Evolutionary conservation across 2,329 filamentous ascomycete genomes (phyloP).

Genomic region (Fusarium compactum): DNA sequence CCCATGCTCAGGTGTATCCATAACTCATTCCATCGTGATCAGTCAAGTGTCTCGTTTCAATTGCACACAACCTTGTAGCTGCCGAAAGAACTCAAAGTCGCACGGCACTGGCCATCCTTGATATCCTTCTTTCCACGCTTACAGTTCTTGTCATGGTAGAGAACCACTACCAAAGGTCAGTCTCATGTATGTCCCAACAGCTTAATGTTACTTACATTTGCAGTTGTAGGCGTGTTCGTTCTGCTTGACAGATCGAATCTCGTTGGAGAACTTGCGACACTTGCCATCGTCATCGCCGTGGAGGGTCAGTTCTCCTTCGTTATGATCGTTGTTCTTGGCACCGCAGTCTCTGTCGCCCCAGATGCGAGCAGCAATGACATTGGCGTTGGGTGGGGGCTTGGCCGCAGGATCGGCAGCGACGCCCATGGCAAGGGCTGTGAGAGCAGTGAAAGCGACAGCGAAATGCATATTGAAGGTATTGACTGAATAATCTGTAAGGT

Average conservation of each 20-base stretch:
- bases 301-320: slow-evolving; percentile 15
- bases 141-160: slow-evolving; percentile 12
- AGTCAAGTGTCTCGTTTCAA: neutral
- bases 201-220: neutral
- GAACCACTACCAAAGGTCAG: neutral
- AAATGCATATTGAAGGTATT: slow-evolving; percentile 15
- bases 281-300: slow-evolving; percentile 7
- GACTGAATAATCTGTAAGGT: neutral
- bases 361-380: slow-evolving; percentile 23
- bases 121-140: slow-evolving; percentile 28
- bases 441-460: neutral
- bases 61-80: slow-evolving; percentile 23
- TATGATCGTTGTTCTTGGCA: slow-evolving; percentile 6
- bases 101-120: slow-evolving; percentile 13
- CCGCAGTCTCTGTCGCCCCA: slow-evolving; percentile 21
- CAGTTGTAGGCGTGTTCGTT: slow-evolving; percentile 6
- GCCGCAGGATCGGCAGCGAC: neutral
- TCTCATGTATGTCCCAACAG: accelerated
- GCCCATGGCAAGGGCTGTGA: slow-evolving; percentile 14
- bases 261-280: slow-evolving; percentile 13
- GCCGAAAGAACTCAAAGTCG: neutral
- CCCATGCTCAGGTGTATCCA: neutral
- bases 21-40: neutral
- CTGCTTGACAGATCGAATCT: slow-evolving; percentile 20
- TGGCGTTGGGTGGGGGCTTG: slow-evolving; percentile 6